A percentile compares a stretch with the other conserved stretches of the same genome.
Evolutionary conservation across 2,329 filamentous ascomycete species (phyloP).

Genomic region (Fusarium vanettenii): DNA sequence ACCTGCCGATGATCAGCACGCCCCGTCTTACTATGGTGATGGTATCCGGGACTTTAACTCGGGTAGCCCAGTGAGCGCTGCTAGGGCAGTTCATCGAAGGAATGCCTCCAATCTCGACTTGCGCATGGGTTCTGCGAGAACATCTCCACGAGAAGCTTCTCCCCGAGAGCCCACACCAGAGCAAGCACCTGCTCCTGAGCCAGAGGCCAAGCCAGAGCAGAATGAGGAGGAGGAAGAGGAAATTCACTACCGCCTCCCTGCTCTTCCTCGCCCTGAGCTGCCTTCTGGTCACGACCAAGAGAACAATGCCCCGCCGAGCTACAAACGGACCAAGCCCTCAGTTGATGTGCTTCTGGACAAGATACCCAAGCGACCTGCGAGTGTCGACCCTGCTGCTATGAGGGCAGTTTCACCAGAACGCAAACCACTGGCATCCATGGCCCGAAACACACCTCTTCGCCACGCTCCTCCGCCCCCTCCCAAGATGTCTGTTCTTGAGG

Average conservation of each 20-base stretch:
- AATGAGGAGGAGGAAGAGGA: conserved; percentile 55
- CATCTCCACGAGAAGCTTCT: conserved; percentile 44
- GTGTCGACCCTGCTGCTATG: conserved; percentile 54
- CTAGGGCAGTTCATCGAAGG: conserved; percentile 56
- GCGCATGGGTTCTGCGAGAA: conserved; percentile 47
- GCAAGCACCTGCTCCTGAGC: conserved; percentile 8
- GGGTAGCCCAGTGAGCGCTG: conserved; percentile 67
- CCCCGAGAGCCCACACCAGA: conserved; percentile 32
- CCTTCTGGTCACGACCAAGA: conserved; percentile 82
- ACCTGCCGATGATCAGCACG: conserved; percentile 51
- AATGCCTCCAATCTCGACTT: conserved; percentile 53
- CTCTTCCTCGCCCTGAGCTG: conserved; percentile 61
- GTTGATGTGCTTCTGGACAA: conserved; percentile 67
- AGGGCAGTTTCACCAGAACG: conserved; percentile 64
- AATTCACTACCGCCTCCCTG: conserved; percentile 59
- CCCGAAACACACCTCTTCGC: conserved; percentile 78
- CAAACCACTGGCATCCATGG: conserved; percentile 65
- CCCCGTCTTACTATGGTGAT: conserved; percentile 58
- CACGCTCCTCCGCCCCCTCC: conserved; percentile 85
- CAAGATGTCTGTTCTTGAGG: conserved; percentile 96
- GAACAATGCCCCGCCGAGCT: conserved; percentile 80
- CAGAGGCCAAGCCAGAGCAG: conserved; percentile 30
- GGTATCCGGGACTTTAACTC: conserved; percentile 63
- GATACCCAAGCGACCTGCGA: conserved; percentile 63
- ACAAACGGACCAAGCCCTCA: conserved; percentile 70